Base-by-base conservation (phyloP, 768 basidiomycete species). In the Suillus bovinus region DNA sequence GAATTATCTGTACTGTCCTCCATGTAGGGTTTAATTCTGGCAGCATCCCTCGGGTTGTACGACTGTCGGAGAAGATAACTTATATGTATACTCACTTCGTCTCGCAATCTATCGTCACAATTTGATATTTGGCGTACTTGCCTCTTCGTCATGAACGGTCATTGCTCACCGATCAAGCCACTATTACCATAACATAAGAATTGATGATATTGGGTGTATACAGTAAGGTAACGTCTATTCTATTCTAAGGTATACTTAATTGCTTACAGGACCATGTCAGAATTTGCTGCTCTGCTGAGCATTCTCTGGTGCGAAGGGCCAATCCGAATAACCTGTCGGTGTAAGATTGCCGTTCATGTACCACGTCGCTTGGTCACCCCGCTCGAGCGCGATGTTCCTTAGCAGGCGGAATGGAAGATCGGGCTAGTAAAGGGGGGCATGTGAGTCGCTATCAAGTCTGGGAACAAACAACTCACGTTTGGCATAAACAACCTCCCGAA, bases 401-500 rank as follows among this genome's bases (percentile, higher is more conserved):
- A 59, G 60, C 3, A 77, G 58, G 8, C 76, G 69, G 22, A 61
- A 54, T 1, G 76, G 76, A 4, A 77, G 70, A 59, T 77, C 76
- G 8, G 74, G 74, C 76, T 74, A 24, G 22, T 13, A 53, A 36
- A 6, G 17, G n/a, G 10, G 17, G 1, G 6, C 4, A 14, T 14
- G 17, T 61, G 1, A 59, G 42, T 17, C 41, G 7, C 17, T 6
- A 1, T 10, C 1, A n/a, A 22, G 27, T 42, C 22, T 5, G 3
- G 24, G n/a, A 7, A 9, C 3, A 39, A 57, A 31, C 24, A 20
- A 66, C 79, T 60, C 62, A 81, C 79, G 58, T 79, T 80, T 4
- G 78, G 46, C 13, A 80, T 74, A 58, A 74, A 80, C 17, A 63
- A 60, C 29, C 81, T 68, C 5, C 76, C 80, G 24, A 76, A 80